Conservation (phyloP, 306 rosid species). For the Cyamopsis tetragonoloba region DNA sequence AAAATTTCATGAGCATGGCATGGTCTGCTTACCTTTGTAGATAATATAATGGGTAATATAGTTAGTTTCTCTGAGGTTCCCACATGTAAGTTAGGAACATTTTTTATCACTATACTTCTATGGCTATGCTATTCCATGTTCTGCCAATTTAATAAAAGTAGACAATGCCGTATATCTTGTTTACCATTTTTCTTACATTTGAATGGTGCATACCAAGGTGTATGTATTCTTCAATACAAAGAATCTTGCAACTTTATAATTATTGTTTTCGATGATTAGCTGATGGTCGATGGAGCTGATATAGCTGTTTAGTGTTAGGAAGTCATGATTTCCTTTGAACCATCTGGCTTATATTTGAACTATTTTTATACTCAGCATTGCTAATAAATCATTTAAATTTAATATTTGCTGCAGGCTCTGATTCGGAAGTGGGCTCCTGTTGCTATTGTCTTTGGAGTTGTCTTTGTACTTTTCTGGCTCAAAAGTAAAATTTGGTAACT, state of each 20-base stretch:
- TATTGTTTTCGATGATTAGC: neutral
- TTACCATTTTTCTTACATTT: neutral
- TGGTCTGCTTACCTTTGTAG: neutral
- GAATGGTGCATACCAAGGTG: neutral
- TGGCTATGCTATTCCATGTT: neutral
- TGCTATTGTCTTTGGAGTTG: constrained; percentile 95
- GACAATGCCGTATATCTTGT: neutral
- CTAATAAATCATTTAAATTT: constrained; percentile 20
- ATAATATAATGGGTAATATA: neutral
- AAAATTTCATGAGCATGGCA: constrained; percentile 1
- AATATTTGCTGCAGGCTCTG: constrained; percentile 59
- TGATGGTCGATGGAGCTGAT: neutral
- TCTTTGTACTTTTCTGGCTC: constrained; percentile 93
- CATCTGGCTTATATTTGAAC: constrained; percentile 19
- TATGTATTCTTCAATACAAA: neutral
- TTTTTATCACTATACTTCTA: neutral
- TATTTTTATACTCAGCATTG: neutral
- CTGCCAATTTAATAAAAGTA: neutral
- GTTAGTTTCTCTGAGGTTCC: neutral
- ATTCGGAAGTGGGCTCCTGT: constrained; percentile 98
- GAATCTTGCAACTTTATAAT: neutral
- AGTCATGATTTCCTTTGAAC: neutral
- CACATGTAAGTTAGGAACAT: neutral
- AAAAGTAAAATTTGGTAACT: constrained; percentile 86
- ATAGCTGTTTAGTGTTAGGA: neutral